Conservation (phyloP, 2,329 filamentous ascomycete genomes). For the Trichophyton equinum region DNA sequence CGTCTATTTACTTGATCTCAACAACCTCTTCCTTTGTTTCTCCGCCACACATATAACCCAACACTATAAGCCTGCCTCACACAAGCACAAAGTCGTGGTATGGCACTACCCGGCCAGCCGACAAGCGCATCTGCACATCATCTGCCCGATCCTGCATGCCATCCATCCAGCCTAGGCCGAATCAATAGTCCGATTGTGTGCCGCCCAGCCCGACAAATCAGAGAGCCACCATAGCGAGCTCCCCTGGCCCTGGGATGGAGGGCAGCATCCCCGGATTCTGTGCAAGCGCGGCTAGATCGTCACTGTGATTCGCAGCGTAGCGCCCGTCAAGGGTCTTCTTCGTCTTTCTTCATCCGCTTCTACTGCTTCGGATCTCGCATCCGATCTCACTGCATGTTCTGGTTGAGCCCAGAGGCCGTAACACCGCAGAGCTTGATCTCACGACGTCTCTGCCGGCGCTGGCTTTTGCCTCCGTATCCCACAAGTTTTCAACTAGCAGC, state of each 20-base stretch:
- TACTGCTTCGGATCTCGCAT: not conserved
- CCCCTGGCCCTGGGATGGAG: not conserved
- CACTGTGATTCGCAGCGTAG: not conserved
- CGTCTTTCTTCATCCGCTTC: not conserved
- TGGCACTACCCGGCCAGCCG: not conserved
- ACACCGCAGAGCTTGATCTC: not conserved
- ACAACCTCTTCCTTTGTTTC: too few relatives aligned
- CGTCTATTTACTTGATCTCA: not conserved
- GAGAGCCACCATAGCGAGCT: not conserved
- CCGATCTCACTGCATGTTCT: not conserved
- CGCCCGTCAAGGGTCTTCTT: not conserved
- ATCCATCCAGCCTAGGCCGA: not conserved
- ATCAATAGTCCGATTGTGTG: not conserved
- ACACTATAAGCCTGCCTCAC: too few relatives aligned
- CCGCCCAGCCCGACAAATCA: not conserved
- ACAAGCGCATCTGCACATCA: not conserved
- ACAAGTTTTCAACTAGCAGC: too few relatives aligned
- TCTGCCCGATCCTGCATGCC: not conserved
- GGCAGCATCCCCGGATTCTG: not conserved
- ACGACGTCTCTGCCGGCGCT: not conserved
- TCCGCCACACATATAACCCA: not conserved
- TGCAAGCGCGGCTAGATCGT: not conserved
- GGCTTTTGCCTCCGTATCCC: not conserved
- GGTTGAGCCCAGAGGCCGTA: not conserved
- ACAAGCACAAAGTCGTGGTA: too few relatives aligned